Percentiles rank a stretch among this genome's conserved stretches.
These are phyloP conservation scores for Lycium ferocissimum DNA, from an alignment of 257 asterid species.

Conservation along the genomic window DNA sequence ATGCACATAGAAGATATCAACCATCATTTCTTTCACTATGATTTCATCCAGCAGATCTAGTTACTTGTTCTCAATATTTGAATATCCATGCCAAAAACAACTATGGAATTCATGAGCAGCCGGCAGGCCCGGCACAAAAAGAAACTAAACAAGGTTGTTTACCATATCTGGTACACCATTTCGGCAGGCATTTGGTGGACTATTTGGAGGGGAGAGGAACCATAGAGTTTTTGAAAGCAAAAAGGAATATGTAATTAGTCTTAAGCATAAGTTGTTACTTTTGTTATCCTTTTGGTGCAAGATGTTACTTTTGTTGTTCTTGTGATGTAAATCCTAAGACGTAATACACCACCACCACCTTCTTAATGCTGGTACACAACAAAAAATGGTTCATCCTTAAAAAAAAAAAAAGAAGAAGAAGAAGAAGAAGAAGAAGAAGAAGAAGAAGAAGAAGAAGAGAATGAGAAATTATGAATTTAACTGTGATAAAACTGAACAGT, in stretches of 20 bases:
- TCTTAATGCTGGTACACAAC: neutral
- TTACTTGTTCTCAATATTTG: neutral
- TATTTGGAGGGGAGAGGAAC: constrained; percentile 3
- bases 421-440: neutral
- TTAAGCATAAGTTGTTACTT: neutral
- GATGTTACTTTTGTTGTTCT: constrained; percentile 1
- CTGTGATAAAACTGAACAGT: neutral
- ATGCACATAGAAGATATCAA: constrained; percentile 13
- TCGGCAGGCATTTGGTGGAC: constrained; percentile 8
- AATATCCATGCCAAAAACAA: neutral
- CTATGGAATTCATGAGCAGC: neutral
- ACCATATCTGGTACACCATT: constrained; percentile 7
- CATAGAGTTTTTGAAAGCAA: neutral
- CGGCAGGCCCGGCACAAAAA: neutral
- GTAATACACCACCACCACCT: neutral
- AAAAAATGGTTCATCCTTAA: neutral
- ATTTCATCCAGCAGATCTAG: neutral
- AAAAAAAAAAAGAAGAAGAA: neutral
- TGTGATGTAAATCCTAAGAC: neutral
- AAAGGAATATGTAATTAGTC: neutral
- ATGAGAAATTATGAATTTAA: neutral
- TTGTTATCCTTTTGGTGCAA: neutral
- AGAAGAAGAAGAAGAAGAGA: neutral
- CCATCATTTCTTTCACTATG: neutral
- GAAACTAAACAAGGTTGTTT: neutral